phyloP scores from a whole-genome alignment of 176 grass and related monocot species.

The Carex kokanica region DNA sequence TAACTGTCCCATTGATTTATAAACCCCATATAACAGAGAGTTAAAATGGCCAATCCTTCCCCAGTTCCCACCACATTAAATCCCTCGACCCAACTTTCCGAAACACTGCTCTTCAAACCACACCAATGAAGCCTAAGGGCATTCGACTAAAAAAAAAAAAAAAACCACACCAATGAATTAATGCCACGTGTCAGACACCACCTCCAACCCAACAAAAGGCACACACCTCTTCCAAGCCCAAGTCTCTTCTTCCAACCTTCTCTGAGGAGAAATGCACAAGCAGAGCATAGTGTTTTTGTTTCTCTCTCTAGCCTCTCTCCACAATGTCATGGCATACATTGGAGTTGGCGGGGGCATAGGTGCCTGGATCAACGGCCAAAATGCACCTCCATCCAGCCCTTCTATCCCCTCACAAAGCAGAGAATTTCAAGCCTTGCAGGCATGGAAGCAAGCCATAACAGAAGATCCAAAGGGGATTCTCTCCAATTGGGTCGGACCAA shows the following conservation, averaged over 20 bases:
- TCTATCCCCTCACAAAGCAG: conserved; percentile 20
- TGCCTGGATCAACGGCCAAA: conserved; percentile 47
- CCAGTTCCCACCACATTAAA: not conserved
- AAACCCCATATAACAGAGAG: not conserved
- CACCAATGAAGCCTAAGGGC: no score
- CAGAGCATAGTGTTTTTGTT: conserved; percentile 13
- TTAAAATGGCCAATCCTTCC: no score
- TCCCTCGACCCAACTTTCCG: not conserved
- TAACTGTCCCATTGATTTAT: not conserved
- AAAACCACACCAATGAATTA: not conserved
- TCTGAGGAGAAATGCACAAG: conserved; percentile 3
- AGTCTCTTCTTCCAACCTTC: not conserved
- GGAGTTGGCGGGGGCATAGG: conserved; percentile 43
- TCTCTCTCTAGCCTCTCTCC: not conserved
- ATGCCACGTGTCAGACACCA: not conserved
- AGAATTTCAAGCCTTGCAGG: conserved; percentile 67
- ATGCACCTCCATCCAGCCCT: not conserved
- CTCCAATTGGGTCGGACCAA: conserved; percentile 57
- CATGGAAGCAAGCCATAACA: conserved; percentile 60
- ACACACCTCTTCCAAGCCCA: not conserved
- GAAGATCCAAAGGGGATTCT: conserved; percentile 61
- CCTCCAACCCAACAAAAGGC: not conserved
- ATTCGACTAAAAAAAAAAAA: no score
- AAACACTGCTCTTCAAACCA: not conserved
- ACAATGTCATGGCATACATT: conserved; percentile 34